Base-by-base conservation (phyloP, 768 basidiomycete species). In the Candolleomyces eurysporus region DNA sequence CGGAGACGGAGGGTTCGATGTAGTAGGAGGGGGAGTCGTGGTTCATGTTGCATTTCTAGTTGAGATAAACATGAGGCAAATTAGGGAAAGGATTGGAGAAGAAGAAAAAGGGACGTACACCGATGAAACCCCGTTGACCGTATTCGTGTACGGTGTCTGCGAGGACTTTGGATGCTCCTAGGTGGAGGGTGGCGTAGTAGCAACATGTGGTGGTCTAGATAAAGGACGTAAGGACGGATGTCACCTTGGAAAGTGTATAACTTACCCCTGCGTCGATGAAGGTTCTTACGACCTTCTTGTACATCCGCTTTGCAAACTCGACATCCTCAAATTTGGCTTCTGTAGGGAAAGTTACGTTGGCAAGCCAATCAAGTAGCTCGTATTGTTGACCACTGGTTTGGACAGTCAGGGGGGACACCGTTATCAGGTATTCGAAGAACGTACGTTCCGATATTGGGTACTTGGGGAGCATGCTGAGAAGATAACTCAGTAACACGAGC, bases 31-130 rank as follows among this genome's bases (percentile, higher is more conserved):
- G 88, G 43, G 76, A 79, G 66, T 92, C 79, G 17, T 86, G 79
- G 76, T 97, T 85, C 93, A 95, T 94, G 75, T 92, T 93, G 73
- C 92, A 94, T 87, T 93, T 92, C 84, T 92, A 70, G 32, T 32
- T 42, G 10, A 46, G 16, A 11, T 13, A n/a, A n/a, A n/a, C n/a
- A n/a, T n/a, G n/a, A n/a, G n/a, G n/a, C 19, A 46, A 19, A 46
- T 46, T 5, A 46, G n/a, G 4, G 5, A 19, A 16, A 14, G 45
- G 16, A 46, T 19, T 46, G 14, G 13, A 46, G 5, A 19, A 45
- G 11, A 46, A 43, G 17, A 40, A 57, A 13, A 36, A 53, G 57
- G 50, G 46, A 42, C 67, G 78, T 77, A 93, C 92, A 61, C 92
- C 92, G 26, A 95, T 83, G 66, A 94, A 92, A 0, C 90, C 93